Conservation (phyloP, 768 basidiomycete genomes). For the Suillus ampliporus region DNA sequence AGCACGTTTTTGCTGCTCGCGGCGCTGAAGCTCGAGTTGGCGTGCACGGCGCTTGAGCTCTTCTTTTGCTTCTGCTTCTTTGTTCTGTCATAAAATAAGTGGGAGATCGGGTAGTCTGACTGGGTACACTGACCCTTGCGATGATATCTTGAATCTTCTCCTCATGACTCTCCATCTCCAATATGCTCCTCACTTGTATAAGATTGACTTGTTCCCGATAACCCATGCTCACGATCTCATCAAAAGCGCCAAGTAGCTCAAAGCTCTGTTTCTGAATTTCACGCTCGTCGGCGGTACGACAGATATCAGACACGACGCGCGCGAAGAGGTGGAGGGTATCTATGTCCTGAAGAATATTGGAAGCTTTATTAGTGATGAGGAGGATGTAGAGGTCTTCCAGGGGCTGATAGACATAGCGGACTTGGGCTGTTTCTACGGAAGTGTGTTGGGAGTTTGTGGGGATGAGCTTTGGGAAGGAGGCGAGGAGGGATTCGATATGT, state of each 20-base stretch:
- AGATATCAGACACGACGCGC: slow-evolving; percentile 91
- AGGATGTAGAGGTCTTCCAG: slow-evolving; percentile 97
- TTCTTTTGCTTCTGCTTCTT: slow-evolving; percentile 99
- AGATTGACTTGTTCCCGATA: slow-evolving; percentile 81
- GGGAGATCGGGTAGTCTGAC: background rate
- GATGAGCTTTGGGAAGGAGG: slow-evolving; percentile 97
- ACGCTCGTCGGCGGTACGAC: slow-evolving; percentile 83
- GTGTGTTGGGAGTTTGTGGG: slow-evolving; percentile 95
- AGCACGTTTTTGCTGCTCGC: slow-evolving; percentile 87
- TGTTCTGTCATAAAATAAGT: slow-evolving; percentile 64
- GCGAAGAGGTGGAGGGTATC: slow-evolving; percentile 95
- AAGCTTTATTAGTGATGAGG: slow-evolving; percentile 97
- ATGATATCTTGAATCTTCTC: slow-evolving; percentile 99
- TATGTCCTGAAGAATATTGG: slow-evolving; percentile 99
- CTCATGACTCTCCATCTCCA: slow-evolving; percentile 92
- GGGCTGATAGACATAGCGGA: slow-evolving; percentile 96
- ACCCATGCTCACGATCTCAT: slow-evolving; percentile 93
- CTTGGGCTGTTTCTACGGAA: slow-evolving; percentile 93
- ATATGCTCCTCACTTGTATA: slow-evolving; percentile 76
- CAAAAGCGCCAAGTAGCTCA: slow-evolving; percentile 93
- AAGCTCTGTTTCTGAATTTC: slow-evolving; percentile 92
- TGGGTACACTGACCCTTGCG: slow-evolving; percentile 66
- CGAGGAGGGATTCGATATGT: slow-evolving; percentile 79
- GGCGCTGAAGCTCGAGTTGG: slow-evolving; percentile 96
- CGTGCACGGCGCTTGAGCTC: slow-evolving; percentile 98